Evolutionary conservation across 2,329 filamentous ascomycete species (phyloP), one percentile per base, ranked within the genome.

Genomic region (Botrytis tulipae): DNA sequence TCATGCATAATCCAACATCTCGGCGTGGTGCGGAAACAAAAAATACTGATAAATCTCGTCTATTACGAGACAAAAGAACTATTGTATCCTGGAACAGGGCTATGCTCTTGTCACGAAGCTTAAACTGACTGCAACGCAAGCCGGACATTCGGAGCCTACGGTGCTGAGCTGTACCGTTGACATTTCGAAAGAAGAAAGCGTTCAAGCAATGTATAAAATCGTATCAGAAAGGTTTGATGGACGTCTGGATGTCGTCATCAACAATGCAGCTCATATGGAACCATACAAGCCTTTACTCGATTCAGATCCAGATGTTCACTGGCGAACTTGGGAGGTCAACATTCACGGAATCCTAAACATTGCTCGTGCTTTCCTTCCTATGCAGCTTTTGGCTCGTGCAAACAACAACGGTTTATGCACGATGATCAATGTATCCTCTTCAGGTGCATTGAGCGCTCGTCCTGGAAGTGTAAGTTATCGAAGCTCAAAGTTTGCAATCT

Each of bases 401-500:
- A n/a, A 8, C 12, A 82, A 71, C 32, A 59, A 76, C 25, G 54
- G 76, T 4, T 70, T 77, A 51, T 85, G 84, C 78, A 85, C 83
- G 0, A 80, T 89, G 40, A 80, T 89, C 72, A 86, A 85, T 74
- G 77, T 89, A 40, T 82, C 80, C 4, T 85, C 84, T 51, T 81
- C 85, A 1, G 86, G 82, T 6, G 84, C 81, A 0, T 80, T 82
- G 71, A 74, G 77, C 2, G 76, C 77, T 0, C 59, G 59, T 61
- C 83, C 84, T 25, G 79, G 79, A 1, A 84, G 83, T 32, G 82
- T 81, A 4, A 40, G 59, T 25, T 89, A 89, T 73, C 80, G 83
- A 71, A 82, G 82, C 2, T 81, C 82, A 44, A 89, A 89, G 77
- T 80, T 87, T 61, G 87, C 86, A 9, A 73, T 87, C 48, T 77